Evolutionary conservation across 192 early-diverging fungal species (phyloP).

Genomic region (Polychytrium aggregatum): DNA sequence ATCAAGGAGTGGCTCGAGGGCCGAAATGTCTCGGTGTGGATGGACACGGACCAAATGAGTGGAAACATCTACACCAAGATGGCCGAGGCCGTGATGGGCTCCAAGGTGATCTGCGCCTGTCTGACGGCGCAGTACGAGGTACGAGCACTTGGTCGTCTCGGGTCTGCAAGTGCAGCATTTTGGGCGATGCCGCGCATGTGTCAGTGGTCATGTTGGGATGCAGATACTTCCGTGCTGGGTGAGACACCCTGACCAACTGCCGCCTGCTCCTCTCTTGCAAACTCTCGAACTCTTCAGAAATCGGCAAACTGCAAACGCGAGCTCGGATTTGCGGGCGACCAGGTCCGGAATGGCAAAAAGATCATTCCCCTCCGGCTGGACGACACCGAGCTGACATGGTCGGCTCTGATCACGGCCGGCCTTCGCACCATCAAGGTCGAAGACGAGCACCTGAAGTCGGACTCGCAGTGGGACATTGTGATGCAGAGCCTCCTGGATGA

Average conservation of each 20-base stretch:
- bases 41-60: conserved; percentile 8
- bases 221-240: too few species aligned
- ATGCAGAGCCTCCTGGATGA: conserved; percentile 14
- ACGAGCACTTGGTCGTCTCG: too few species aligned
- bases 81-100: conserved; percentile 21
- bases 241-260: neutral
- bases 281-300: neutral
- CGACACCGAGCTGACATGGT: conserved; percentile 24
- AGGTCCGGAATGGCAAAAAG: conserved; percentile 18
- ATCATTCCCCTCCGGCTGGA: conserved; percentile 23
- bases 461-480: conserved; percentile 3
- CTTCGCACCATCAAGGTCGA: conserved; percentile 16
- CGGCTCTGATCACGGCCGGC: conserved; percentile 22
- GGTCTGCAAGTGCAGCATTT: too few species aligned
- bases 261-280: neutral
- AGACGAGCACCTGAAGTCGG: conserved; percentile 1
- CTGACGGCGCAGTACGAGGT: conserved; percentile 18
- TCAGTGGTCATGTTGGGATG: too few species aligned
- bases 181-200: too few species aligned
- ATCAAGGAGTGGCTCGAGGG: neutral
- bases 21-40: too few species aligned
- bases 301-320: conserved; percentile 25
- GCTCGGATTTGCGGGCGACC: conserved; percentile 26
- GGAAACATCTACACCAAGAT: conserved; percentile 28
- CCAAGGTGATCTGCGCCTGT: conserved; percentile 17